Evolutionary conservation across 2,329 filamentous ascomycete genomes (phyloP), one percentile per base, ranked within the genome.

Genomic region (Thielaviopsis populi): DNA sequence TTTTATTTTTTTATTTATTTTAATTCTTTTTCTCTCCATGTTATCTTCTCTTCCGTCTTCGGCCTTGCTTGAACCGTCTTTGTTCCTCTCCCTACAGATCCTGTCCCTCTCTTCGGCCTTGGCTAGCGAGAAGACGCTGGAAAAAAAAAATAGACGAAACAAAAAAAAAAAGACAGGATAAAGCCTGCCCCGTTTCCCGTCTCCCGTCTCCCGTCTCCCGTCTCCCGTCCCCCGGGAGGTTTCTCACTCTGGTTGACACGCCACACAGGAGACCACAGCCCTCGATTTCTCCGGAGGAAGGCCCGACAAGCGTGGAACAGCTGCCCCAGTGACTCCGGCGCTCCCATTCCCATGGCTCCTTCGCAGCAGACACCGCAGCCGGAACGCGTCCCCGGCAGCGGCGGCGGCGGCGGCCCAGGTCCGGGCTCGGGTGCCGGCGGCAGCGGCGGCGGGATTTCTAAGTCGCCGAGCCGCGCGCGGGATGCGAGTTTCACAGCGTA

Each of bases 401-500:
- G 19, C 8, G 10, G 19, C 15, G 53, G 10, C 10, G 27, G 5
- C 7, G 15, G 22, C 6, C 10, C 50, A 15, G 30, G 53, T 22
- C 2, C 53, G n/a, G 53, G 27, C 24, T 27, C 53, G 27, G 53
- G 13, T n/a, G n/a, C 27, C 27, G 19, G 30, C 30, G 65, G 72
- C n/a, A 74, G 75, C 27, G 19, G 30, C 30, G 65, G 72, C n/a
- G 74, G 75, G 5, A 71, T 75, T 8, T 77, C 75, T 0, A 70
- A 79, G 66, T 71, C 78, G 54, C 69, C 69, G 5, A 73, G 74
- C n/a, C 73, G 80, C 19, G 73, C 74, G 66, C 79, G 77, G 65
- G 77, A 78, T 68, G 73, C 77, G 67, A 75, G 74, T 67, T 79
- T 80, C 79, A 79, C 69, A 75, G 74, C 42, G 75, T 77, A 41